Evolutionary conservation across 805 yeast species (phyloP).

Genomic region (Millerozyma miso): DNA sequence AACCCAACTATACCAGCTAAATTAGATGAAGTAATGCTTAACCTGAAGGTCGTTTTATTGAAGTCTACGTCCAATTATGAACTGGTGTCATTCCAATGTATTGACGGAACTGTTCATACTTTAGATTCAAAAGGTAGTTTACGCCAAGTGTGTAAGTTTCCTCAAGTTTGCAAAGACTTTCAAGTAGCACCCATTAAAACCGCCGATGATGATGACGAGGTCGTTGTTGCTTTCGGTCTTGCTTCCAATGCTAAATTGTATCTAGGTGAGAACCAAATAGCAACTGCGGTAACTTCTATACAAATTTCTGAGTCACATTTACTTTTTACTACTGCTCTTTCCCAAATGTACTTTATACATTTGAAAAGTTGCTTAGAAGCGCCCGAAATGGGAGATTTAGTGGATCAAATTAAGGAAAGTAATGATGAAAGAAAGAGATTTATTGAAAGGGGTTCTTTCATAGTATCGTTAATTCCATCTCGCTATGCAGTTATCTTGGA

Average conservation of each 20-base stretch:
- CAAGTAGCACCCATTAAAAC: constrained; percentile 40
- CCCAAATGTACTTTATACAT: constrained; percentile 77
- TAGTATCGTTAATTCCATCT: constrained; percentile 78
- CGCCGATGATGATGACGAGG: constrained; percentile 10
- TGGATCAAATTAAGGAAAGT: constrained; percentile 19
- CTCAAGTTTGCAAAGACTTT: constrained; percentile 61
- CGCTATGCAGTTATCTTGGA: constrained; percentile 80
- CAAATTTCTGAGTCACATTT: constrained; percentile 67
- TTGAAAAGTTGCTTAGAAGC: constrained; percentile 37
- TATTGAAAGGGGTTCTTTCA: constrained; percentile 87
- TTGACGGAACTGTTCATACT: constrained; percentile 56
- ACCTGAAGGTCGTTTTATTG: constrained; percentile 51
- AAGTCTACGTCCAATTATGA: constrained; percentile 53
- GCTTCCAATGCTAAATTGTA: constrained; percentile 71
- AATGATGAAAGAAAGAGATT: constrained; percentile 81
- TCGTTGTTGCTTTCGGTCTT: constrained; percentile 59
- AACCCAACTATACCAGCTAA: constrained; percentile 35
- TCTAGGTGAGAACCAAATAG: constrained; percentile 54
- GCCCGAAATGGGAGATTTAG: constrained; percentile 34
- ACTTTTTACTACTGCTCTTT: constrained; percentile 83
- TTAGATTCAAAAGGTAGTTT: constrained; percentile 28
- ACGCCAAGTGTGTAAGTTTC: constrained; percentile 48
- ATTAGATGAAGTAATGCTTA: constrained; percentile 37
- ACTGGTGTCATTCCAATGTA: constrained; percentile 52
- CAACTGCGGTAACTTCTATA: constrained; percentile 79